phyloP scores from a whole-genome alignment of 2,329 filamentous ascomycete genomes.

The Periconia sp. region DNA sequence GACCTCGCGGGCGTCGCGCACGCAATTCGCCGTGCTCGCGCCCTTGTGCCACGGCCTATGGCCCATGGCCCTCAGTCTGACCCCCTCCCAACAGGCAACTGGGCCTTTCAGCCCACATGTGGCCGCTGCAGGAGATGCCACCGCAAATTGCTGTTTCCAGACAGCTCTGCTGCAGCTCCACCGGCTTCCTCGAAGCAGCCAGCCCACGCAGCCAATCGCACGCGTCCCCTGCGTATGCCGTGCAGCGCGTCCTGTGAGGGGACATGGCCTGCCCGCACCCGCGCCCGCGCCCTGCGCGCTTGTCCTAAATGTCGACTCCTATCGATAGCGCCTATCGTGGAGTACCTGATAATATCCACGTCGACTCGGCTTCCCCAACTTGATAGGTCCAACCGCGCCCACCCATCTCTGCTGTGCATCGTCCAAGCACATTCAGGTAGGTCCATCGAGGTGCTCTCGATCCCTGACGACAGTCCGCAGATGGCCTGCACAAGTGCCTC shows the following conservation, averaged over 20 bases:
- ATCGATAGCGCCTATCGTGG: conserved; percentile 1
- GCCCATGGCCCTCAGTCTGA: conserved; percentile 5
- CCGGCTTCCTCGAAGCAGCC: conserved; percentile 13
- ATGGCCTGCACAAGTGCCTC: neutral
- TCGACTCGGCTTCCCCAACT: neutral
- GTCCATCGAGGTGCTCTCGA: no score
- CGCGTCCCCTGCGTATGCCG: neutral
- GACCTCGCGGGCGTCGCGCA: conserved; percentile 14
- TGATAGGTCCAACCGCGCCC: no score
- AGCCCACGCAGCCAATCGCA: conserved; percentile 4
- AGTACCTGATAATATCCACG: neutral
- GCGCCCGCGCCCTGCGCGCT: neutral
- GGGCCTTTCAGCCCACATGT: conserved; percentile 1
- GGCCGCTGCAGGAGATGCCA: conserved; percentile 11
- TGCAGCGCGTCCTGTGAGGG: no score
- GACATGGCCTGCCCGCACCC: neutral
- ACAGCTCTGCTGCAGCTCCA: neutral
- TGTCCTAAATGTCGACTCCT: neutral
- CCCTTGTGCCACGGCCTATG: conserved; percentile 24
- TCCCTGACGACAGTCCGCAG: neutral
- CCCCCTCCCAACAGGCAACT: neutral
- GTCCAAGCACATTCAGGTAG: no score
- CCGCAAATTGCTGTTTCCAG: neutral
- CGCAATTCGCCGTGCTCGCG: conserved; percentile 28
- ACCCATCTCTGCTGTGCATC: no score